Base-by-base conservation (phyloP, 179 eudicot species). In the Drosera spatulata region DNA sequence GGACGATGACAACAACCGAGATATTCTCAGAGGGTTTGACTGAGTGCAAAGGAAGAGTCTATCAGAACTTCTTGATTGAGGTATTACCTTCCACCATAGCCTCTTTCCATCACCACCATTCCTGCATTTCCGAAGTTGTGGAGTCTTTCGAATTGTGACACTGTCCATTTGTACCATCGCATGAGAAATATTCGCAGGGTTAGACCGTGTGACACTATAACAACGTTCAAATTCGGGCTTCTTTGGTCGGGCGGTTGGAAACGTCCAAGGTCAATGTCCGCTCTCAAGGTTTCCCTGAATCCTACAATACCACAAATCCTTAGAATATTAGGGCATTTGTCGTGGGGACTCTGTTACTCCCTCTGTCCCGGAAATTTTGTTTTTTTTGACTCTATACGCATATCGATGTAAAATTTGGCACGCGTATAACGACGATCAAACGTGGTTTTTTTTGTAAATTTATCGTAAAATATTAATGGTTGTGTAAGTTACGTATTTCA, bases 151-250 rank as follows among this genome's bases (percentile, higher is more conserved):
- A 80, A 80, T 59, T 80, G 81, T 38, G 70, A 70, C 40, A 71
- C 77, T 0, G 77, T 80, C 85, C 85, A 80, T 65, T 80, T 80
- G 53, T 77, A 80, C 85, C 85, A 80, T 55, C 85, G 74, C 82
- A 74, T 80, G 59, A 80, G 48, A 72, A 80, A 80, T 49, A 77
- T 79, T 8, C 82, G 45, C 53, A 77, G 43, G 1, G 85, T 72
- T 45, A 77, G 61, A 14, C 85, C 85, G 47, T 80, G 85, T 33
- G 85, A 80, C 33, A 80, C 79, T 40, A 77, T 64, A 14, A 80
- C 73, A 33, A 80, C 12, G 67, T 80, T 80, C 82, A 80, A 63
- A 53, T 80, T 74, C 9, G 77, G 79, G 58, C 65, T 80, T 41
- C 78, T 73, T 51, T 80, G 68, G 6, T 77, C 70, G 1, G 77